phyloP scores from a whole-genome alignment of 2,329 filamentous ascomycete genomes.

The Hymenoscyphus fraxineus region DNA sequence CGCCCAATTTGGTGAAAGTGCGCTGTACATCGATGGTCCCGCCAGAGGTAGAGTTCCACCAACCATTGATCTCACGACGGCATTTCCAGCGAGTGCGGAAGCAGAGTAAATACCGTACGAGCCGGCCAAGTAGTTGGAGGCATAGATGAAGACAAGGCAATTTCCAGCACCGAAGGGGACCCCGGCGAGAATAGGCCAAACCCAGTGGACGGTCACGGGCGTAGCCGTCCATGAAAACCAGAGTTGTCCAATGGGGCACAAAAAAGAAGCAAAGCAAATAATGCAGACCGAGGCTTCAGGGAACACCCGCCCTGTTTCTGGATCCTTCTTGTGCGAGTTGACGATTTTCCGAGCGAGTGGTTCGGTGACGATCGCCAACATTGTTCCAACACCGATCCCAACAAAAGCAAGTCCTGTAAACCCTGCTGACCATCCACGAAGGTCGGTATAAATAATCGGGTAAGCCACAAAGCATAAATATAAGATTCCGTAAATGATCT shows the following conservation, averaged over 20 bases:
- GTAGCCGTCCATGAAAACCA: slow-evolving; percentile 87
- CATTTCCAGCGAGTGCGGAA: slow-evolving; percentile 74
- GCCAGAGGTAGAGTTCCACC: slow-evolving; percentile 78
- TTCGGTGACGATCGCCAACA: slow-evolving; percentile 59
- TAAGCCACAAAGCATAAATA: slow-evolving; percentile 91
- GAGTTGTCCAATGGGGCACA: slow-evolving; percentile 74
- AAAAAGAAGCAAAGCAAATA: slow-evolving; percentile 71
- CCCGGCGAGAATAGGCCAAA: slow-evolving; percentile 73
- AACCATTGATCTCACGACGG: slow-evolving; percentile 66
- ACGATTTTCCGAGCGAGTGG: slow-evolving; percentile 75
- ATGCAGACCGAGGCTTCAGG: slow-evolving; percentile 80
- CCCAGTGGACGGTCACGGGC: slow-evolving; percentile 73
- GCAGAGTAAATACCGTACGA: slow-evolving; percentile 80
- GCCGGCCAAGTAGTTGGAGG: slow-evolving; percentile 73
- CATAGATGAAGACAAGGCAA: slow-evolving; percentile 76
- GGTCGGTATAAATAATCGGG: slow-evolving; percentile 71
- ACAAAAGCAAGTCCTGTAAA: slow-evolving; percentile 74
- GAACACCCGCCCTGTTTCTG: slow-evolving; percentile 65
- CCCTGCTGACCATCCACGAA: slow-evolving; percentile 73
- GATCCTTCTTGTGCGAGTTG: slow-evolving; percentile 70
- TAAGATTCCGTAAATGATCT: slow-evolving; percentile 76
- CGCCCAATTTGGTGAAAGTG: slow-evolving; percentile 72
- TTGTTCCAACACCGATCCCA: slow-evolving; percentile 63
- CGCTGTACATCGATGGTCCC: slow-evolving; percentile 66
- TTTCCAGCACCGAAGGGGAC: slow-evolving; percentile 78